Conservation (phyloP, 192 early-diverging fungal genomes). For the Entomortierella beljakovae region DNA sequence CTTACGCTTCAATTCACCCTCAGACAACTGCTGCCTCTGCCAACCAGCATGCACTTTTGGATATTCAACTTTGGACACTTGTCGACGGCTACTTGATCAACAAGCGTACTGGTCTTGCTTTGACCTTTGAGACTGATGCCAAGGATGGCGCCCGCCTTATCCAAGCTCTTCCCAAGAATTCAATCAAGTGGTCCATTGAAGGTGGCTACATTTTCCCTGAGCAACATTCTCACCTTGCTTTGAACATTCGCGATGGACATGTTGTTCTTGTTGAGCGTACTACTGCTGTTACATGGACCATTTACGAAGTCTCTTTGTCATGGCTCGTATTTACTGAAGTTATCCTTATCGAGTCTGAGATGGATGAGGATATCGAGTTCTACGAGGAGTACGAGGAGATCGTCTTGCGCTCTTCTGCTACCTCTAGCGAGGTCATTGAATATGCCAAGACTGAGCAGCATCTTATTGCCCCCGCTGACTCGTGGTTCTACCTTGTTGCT, state of each 20-base stretch:
- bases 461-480: conserved; percentile 26
- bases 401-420: conserved; percentile 38
- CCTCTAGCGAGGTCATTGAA: conserved; percentile 27
- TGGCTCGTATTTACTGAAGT: conserved; percentile 45
- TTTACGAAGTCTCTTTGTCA: conserved; percentile 32
- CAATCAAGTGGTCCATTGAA: conserved; percentile 47
- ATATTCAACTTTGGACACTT: conserved; percentile 52
- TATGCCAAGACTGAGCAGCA: conserved; percentile 40
- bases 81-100: conserved; percentile 54
- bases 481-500: conserved; percentile 49
- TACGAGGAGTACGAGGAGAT: conserved; percentile 51
- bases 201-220: conserved; percentile 41
- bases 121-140: conserved; percentile 36
- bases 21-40: conserved; percentile 47
- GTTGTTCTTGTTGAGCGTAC: conserved; percentile 46
- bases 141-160: conserved; percentile 29
- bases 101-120: conserved; percentile 50
- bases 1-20: conserved; percentile 41
- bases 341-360: conserved; percentile 22
- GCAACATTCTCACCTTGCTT: conserved; percentile 29
- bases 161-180: conserved; percentile 41
- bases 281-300: conserved; percentile 25
- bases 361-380: conserved; percentile 34
- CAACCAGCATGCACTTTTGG: conserved; percentile 47
- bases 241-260: conserved; percentile 41